Base-by-base conservation (phyloP, 2,329 filamentous ascomycete genomes). In the Neocatenulostroma microsporum region DNA sequence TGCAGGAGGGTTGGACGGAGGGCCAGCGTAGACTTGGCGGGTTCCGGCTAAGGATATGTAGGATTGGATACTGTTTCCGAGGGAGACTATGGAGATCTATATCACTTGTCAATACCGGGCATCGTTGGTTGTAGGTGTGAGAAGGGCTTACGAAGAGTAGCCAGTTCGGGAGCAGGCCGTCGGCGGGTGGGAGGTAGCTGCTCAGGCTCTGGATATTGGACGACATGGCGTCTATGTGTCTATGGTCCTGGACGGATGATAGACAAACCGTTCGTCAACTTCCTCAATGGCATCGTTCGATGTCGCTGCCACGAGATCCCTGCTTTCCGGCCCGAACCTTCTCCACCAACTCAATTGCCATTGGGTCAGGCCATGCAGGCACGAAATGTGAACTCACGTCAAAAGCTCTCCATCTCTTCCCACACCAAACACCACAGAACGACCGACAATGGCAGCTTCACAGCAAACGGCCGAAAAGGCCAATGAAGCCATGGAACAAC, bases 11-110 rank as follows among this genome's bases (percentile, higher is more conserved):
- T 61, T 61, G 47, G 31, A 21, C 61, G 56, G 25, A 61, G 14
- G 14, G 61, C 78, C 78, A 50, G 81, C 77, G 70, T 96, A 98
- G 56, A 96, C 76, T 60, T 85, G 82, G n/a, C 80, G 78, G 6
- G 87, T 87, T 66, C 84, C 93, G 60, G 79, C 72, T 3, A 88
- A 72, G 13, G 86, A 93, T 23, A 68, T 55, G 64, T 94, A 93
- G 57, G 84, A 78, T 69, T 95, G 88, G 30, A 93, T 59, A 23
- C 79, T 82, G 70, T 98, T 98, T 54, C 77, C 81, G 41, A 91
- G 71, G 20, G 89, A 86, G 39, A 93, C 74, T 39, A 87, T 57
- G 39, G 86, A 86, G 57, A 94, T 74, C 89, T 95, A 47, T 18
- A 32, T n/a, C n/a, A n/a, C n/a, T n/a, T n/a, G 3, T 11, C 19